Base-by-base conservation (phyloP, 805 yeast species). In the Brettanomyces anomalus region DNA sequence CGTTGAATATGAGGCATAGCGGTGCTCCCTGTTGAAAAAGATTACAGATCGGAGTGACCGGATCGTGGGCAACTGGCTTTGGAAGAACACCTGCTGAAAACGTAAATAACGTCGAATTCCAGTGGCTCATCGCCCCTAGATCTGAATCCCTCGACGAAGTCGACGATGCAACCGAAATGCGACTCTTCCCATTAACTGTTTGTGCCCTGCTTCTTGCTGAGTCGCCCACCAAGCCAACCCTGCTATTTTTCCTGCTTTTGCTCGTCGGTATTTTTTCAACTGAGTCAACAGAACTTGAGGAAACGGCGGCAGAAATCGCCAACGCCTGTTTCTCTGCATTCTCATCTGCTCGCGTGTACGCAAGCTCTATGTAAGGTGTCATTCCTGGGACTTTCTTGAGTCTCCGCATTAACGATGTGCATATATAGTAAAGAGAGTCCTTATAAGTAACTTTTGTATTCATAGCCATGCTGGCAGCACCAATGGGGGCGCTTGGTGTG, bases 11-110 rank as follows among this genome's bases (percentile, higher is more conserved):
- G 35, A 86, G 74, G 61, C 97, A 89, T 35, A 93, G 67, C 4
- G 97, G 95, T 2, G 94, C 81, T 10, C 97, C 98, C 55, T 85
- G 87, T 54, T 90, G 94, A 55, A 93, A 80, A 30, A 93, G 66
- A 50, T 86, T 81, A 78, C 96, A 85, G 36, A 93, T 59, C 48
- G 87, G 89, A 2, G 96, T 87, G 2, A 85, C 97, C 3, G 97
- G 97, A 59, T 93, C 99, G 55, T 85, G 83, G 49, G 75, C 74
- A 46, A 75, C 71, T 49, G 74, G 77, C 4, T 84, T 84, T 4
- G 90, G 94, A 36, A 81, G 68, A 14, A 82, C 79, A 24, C 94
- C 94, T 46, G 83, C 84, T 39, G 83, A 77, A 62, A 77, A 85
- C 5, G 87, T 85, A 54, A 66, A 67, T 37, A 75, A 57, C 43